Conservation (phyloP, 352 stramenopile species). For the Phytophthora hibernalis region DNA sequence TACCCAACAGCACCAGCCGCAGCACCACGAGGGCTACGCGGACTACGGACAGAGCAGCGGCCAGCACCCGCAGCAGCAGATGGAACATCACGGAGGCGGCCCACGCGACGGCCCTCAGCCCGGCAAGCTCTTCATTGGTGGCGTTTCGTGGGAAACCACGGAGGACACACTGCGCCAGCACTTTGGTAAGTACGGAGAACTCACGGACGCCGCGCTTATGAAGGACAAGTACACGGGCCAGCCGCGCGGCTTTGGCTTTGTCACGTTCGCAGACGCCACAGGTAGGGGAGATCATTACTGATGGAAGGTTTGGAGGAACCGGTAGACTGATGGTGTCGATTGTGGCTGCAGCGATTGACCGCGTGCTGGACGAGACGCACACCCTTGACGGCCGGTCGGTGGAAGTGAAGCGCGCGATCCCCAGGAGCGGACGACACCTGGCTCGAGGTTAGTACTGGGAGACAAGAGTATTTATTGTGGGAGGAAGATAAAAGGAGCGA, state of each 20-base stretch:
- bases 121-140: constrained; percentile 93
- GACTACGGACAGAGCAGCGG: constrained; percentile 45
- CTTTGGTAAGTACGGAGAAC: constrained; percentile 89
- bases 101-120: constrained; percentile 40
- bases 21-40: constrained; percentile 34
- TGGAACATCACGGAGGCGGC: constrained; percentile 40
- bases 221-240: constrained; percentile 94
- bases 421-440: constrained; percentile 77
- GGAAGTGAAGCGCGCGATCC: constrained; percentile 93
- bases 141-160: constrained; percentile 94
- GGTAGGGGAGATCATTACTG: constrained; percentile 49
- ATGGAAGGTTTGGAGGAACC: constrained; percentile 1
- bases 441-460: constrained; percentile 76
- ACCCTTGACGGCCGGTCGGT: constrained; percentile 91
- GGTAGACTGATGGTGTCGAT: constrained; percentile 34
- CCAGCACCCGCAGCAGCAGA: constrained; percentile 57
- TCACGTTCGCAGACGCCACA: constrained; percentile 92
- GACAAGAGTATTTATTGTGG: constrained; percentile 37
- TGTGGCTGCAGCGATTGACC: constrained; percentile 68
- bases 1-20: constrained; percentile 37
- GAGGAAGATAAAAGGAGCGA: constrained; percentile 33
- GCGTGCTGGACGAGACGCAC: constrained; percentile 87
- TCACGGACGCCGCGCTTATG: constrained; percentile 92
- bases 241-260: constrained; percentile 93
- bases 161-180: constrained; percentile 90